Evolutionary conservation across 2,329 filamentous ascomycete species (phyloP), one percentile per base, ranked within the genome.

Genomic region (Aureobasidium sp.): DNA sequence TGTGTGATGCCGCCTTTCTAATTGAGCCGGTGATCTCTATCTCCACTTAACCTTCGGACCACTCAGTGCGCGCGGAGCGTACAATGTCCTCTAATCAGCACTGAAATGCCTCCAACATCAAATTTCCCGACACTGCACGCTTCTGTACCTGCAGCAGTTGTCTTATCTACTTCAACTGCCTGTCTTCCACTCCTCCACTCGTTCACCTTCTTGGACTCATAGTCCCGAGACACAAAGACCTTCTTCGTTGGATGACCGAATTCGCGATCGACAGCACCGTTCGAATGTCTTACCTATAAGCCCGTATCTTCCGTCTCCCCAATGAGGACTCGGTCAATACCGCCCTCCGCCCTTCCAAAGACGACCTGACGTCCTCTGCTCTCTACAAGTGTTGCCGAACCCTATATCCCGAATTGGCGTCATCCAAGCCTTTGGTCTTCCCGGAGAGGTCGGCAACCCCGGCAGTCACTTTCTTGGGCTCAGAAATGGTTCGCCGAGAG

Each of bases 191-290:
- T 22, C 37, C 40, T 57, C 53, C 42, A 31, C 31, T 45, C 39
- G 27, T 45, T 35, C 53, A 45, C 17, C 24, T 45, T 15, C 39
- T 24, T n/a, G 14, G 5, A 24, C 5, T 35, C 15, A 12, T 45
- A 35, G 19, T 50, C 24, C 53, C 53, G 53, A 57, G 53, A 57
- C 53, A 57, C 50, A 27, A 14, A 17, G 37, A 42, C 50, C 40
- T 54, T 54, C 50, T 54, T 19, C 50, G 50, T 54, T 54, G 12
- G 24, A 7, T 17, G 29, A 8, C 37, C 35, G 37, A 19, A 19
- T 31, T 54, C 50, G 50, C 37, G 50, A 54, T 42, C 50, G 50
- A 42, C 50, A 42, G 1, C 37, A 19, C 35, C 50, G 50, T 54
- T 54, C 22, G 17, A 42, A 54, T 54, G 50, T 54, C 50, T 54